Conservation (phyloP, 345 rosid species). For the Populus pruinosa region DNA sequence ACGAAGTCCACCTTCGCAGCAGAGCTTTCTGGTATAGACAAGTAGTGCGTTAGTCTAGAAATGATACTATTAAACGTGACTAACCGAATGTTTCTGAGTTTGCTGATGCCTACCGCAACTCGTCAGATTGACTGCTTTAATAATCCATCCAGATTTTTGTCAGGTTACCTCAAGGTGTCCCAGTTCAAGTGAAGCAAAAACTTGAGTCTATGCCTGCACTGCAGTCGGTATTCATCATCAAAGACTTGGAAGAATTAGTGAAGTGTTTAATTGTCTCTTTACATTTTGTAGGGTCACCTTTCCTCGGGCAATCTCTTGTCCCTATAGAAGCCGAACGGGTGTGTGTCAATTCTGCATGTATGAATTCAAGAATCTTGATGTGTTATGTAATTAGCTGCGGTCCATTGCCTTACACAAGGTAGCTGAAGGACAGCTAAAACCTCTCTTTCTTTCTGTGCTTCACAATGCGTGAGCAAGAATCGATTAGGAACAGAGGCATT, state of each 20-base stretch:
- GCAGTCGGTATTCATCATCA: background rate
- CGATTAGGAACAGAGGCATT: background rate
- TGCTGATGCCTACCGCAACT: background rate
- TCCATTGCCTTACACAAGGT: background rate
- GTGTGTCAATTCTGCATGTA: background rate
- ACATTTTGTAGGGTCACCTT: background rate
- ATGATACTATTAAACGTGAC: too few species aligned
- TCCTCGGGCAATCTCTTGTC: background rate
- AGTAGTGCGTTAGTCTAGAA: background rate
- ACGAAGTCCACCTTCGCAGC: background rate
- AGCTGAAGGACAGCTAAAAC: background rate
- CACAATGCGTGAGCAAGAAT: background rate
- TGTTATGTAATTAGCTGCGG: background rate
- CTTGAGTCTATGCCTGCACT: background rate
- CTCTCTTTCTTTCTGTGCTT: background rate
- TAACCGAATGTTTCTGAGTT: too few species aligned
- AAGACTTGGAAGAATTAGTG: background rate
- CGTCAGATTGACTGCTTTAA: background rate
- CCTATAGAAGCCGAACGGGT: background rate
- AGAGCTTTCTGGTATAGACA: background rate
- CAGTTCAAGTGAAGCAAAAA: background rate
- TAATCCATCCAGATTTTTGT: background rate
- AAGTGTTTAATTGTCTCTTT: background rate
- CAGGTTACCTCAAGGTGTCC: background rate
- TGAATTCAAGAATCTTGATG: background rate